Evolutionary conservation across 495 filamentous ascomycete species (phyloP).

Genomic region (Ascodesmis nigricans): DNA sequence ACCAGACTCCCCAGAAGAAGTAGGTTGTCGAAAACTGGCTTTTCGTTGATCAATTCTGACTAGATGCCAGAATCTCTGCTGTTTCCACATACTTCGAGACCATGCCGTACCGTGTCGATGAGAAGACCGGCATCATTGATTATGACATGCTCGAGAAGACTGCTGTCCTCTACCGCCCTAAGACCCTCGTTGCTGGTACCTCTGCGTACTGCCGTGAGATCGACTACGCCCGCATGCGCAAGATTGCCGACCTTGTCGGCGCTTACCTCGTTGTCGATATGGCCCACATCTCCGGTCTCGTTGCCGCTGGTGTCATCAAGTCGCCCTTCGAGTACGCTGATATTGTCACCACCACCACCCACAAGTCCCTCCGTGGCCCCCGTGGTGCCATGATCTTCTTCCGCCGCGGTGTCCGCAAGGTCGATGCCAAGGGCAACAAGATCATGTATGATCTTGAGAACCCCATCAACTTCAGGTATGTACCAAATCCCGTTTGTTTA

Average conservation of each 20-base stretch:
- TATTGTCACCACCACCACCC: slow-evolving; percentile 95
- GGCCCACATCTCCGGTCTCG: slow-evolving; percentile 94
- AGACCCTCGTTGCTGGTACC: slow-evolving; percentile 87
- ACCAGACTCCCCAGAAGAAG: slow-evolving; percentile 85
- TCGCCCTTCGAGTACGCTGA: slow-evolving; percentile 87
- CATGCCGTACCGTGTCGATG: slow-evolving; percentile 75
- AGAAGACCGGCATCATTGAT: slow-evolving; percentile 89
- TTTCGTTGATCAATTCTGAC: slow-evolving; percentile 9
- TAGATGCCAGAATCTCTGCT: slow-evolving; percentile 48
- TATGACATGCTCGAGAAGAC: slow-evolving; percentile 85
- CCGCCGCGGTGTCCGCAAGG: slow-evolving; percentile 79
- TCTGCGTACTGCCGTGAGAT: slow-evolving; percentile 97
- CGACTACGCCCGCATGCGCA: slow-evolving; percentile 88
- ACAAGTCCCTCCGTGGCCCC: slow-evolving; percentile 97
- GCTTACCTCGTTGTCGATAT: slow-evolving; percentile 94
- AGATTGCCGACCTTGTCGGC: slow-evolving; percentile 85
- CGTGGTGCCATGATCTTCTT: slow-evolving; percentile 99
- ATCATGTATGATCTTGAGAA: slow-evolving; percentile 79
- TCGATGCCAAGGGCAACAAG: slow-evolving; percentile 83
- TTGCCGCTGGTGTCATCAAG: slow-evolving; percentile 81
- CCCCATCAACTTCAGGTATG: slow-evolving; percentile 66
- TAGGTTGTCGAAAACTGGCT: slow-evolving; percentile 25
- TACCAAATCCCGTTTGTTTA: background rate
- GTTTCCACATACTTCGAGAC: slow-evolving; percentile 92
- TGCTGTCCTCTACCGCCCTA: slow-evolving; percentile 83